Conservation (phyloP, 805 yeast species). For the Kazachstania bromeliacearum region DNA sequence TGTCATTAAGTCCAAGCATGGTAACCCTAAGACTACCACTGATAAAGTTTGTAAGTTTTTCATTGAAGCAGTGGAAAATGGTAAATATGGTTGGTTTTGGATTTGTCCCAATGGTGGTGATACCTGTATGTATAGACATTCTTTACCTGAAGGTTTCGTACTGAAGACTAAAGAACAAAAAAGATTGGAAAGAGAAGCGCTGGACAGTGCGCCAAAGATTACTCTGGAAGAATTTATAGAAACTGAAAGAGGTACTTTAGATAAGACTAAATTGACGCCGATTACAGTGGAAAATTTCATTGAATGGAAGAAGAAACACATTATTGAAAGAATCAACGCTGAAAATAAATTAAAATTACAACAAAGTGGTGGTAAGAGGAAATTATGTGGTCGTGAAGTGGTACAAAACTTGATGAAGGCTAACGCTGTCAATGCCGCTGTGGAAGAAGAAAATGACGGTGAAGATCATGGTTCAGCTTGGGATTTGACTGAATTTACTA, state of each 20-base stretch:
- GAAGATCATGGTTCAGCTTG: constrained; percentile 32
- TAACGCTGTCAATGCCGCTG: constrained; percentile 1
- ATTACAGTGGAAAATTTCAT: constrained; percentile 73
- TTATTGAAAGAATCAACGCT: constrained; percentile 42
- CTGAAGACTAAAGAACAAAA: constrained; percentile 95
- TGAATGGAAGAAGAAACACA: constrained; percentile 72
- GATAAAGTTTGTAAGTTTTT: constrained; percentile 90
- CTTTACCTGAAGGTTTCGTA: constrained; percentile 93
- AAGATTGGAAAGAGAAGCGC: constrained; percentile 76
- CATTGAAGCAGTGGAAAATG: constrained; percentile 94
- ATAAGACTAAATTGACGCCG: constrained; percentile 66
- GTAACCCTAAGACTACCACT: constrained; percentile 88
- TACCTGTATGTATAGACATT: constrained; percentile 88
- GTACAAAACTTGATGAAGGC: constrained; percentile 39
- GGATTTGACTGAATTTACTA: constrained; percentile 36
- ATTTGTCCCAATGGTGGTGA: constrained; percentile 90
- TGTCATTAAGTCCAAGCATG: constrained; percentile 86
- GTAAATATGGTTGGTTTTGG: constrained; percentile 99
- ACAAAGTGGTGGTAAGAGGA: constrained; percentile 32
- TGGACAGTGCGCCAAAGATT: constrained; percentile 77
- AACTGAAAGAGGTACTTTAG: constrained; percentile 79
- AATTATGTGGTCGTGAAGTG: constrained; percentile 59
- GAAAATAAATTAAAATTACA: constrained; percentile 28
- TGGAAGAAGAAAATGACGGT: constrained; percentile 39
- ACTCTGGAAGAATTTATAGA: constrained; percentile 94